Conservation (phyloP, 2,329 filamentous ascomycete species). For the Aureobasidium sp. region DNA sequence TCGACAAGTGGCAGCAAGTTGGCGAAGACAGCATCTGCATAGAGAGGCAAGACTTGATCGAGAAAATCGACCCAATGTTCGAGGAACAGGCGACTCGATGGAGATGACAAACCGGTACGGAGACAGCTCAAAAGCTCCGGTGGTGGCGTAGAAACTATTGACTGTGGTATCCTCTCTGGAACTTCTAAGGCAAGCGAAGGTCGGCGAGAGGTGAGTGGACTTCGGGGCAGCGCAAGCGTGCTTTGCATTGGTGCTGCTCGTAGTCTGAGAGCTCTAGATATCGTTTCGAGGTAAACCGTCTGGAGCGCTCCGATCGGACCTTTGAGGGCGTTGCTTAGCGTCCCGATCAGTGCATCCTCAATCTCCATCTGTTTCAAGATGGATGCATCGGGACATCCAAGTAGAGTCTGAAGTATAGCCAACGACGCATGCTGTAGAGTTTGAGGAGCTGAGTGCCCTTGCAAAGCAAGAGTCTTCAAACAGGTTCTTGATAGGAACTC, state of each 20-base stretch:
- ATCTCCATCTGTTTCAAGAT: slow-evolving; percentile 22
- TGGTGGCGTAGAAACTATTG: slow-evolving; percentile 44
- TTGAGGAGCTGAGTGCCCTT: slow-evolving; percentile 6
- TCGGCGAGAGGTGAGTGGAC: not conserved
- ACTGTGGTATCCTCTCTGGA: not conserved
- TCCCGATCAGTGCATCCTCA: slow-evolving; percentile 23
- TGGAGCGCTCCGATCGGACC: slow-evolving; percentile 21
- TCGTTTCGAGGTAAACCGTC: slow-evolving; percentile 15
- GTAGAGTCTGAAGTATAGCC: slow-evolving; percentile 21
- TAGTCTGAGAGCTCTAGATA: slow-evolving; percentile 15
- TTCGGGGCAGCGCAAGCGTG: not conserved
- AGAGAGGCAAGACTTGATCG: slow-evolving; percentile 74
- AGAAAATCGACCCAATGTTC: slow-evolving; percentile 91
- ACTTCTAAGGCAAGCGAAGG: slow-evolving; percentile 8
- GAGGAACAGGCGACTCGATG: slow-evolving; percentile 66
- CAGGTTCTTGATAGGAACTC: slow-evolving; percentile 22
- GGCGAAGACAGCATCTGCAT: slow-evolving; percentile 79
- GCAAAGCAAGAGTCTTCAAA: slow-evolving; percentile 18
- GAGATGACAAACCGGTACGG: slow-evolving; percentile 69
- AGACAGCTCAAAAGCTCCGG: slow-evolving; percentile 76
- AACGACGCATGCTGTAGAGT: slow-evolving; percentile 19
- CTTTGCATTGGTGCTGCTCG: not conserved
- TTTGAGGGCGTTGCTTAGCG: slow-evolving; percentile 21
- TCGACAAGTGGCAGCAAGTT: slow-evolving; percentile 86
- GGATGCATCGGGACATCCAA: slow-evolving; percentile 18